Evolutionary conservation across 495 filamentous ascomycete genomes (phyloP).

Genomic region (Entonaema liquescens): DNA sequence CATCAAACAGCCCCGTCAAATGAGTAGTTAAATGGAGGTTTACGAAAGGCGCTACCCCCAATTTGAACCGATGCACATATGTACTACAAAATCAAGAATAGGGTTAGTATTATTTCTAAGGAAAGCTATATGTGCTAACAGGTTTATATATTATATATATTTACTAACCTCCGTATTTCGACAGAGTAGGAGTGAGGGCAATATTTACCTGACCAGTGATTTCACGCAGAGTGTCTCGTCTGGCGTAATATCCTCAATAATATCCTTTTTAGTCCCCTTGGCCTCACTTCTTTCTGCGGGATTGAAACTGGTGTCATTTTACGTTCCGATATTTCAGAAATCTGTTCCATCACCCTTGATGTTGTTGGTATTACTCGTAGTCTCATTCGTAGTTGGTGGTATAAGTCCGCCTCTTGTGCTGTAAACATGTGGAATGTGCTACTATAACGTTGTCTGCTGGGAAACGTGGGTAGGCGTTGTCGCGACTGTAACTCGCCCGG

Average conservation of each 20-base stretch:
- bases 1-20: no score
- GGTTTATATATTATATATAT: no score
- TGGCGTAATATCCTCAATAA: neutral
- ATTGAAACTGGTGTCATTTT: neutral
- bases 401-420: neutral
- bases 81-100: no score
- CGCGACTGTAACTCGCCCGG: neutral
- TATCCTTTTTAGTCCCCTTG: neutral
- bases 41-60: no score
- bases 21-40: no score
- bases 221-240: neutral
- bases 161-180: no score
- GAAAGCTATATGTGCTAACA: no score
- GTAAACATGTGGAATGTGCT: conserved; percentile 9
- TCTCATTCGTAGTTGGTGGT: neutral
- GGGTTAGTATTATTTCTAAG: no score
- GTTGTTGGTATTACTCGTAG: neutral
- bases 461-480: neutral
- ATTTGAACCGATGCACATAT: no score
- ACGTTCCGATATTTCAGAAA: neutral
- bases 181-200: no score
- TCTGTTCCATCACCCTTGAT: neutral
- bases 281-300: neutral
- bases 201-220: neutral
- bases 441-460: neutral